Conservation (phyloP, 1,284 basidiomycete species). For the Bjerkandera adusta region DNA sequence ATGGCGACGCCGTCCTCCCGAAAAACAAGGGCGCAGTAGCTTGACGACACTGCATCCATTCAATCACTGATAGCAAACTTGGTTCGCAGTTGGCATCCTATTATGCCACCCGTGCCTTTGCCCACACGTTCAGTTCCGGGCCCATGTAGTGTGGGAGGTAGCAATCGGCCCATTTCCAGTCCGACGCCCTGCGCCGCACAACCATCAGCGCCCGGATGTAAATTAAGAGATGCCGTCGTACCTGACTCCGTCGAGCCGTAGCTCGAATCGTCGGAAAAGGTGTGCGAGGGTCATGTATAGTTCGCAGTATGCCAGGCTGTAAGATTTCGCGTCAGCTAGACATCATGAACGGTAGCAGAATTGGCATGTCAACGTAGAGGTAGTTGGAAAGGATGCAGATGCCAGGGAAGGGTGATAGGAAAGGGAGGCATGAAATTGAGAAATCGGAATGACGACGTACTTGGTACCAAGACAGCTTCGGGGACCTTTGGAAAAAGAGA, state of each 20-base stretch:
- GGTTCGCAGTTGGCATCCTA: too few relatives aligned
- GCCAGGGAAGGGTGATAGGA: background rate
- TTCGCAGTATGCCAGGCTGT: constrained; percentile 38
- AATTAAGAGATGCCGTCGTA: constrained; percentile 14
- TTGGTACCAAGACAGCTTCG: constrained; percentile 26
- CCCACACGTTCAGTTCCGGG: background rate
- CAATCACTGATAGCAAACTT: too few relatives aligned
- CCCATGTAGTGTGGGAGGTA: constrained; percentile 28
- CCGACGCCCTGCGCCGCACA: constrained; percentile 1
- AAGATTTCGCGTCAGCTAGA: background rate
- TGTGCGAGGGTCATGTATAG: constrained; percentile 35
- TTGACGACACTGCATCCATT: too few relatives aligned
- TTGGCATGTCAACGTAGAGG: too few relatives aligned
- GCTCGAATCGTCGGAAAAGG: constrained; percentile 35
- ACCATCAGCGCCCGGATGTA: background rate
- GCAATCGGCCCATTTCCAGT: constrained; percentile 23
- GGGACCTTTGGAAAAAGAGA: constrained; percentile 23
- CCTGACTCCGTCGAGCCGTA: constrained; percentile 30
- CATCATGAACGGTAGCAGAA: background rate
- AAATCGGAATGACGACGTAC: constrained; percentile 11
- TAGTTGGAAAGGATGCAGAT: too few relatives aligned
- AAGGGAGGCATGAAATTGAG: background rate
- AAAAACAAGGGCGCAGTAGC: too few relatives aligned
- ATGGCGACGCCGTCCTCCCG: too few relatives aligned
- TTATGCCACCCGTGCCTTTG: background rate